Conservation (phyloP, 768 basidiomycete genomes). For the Terana coerulea region DNA sequence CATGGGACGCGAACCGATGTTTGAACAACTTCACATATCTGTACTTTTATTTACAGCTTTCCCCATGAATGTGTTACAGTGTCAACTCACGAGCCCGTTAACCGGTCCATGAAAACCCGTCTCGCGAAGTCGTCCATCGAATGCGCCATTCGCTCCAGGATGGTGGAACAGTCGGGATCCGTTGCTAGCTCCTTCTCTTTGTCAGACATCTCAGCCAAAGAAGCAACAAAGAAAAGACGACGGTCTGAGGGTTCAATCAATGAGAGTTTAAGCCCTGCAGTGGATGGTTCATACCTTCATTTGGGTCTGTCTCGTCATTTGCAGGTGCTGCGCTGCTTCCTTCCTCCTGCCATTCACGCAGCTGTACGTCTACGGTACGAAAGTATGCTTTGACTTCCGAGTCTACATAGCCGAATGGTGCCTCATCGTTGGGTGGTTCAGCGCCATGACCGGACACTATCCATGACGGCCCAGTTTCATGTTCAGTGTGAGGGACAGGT, state of each 20-base stretch:
- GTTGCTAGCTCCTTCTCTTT: slow-evolving; percentile 91
- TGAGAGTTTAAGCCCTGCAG: background rate
- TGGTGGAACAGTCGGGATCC: slow-evolving; percentile 89
- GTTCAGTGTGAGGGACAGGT: slow-evolving; percentile 1
- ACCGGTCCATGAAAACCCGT: slow-evolving; percentile 82
- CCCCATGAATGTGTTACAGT: background rate
- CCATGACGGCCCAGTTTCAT: slow-evolving; percentile 61
- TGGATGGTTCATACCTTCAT: slow-evolving; percentile 54
- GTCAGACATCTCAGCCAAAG: slow-evolving; percentile 76
- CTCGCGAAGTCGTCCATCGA: slow-evolving; percentile 98
- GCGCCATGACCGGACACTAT: slow-evolving; percentile 44
- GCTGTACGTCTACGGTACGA: slow-evolving; percentile 80
- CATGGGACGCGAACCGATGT: slow-evolving; percentile 94
- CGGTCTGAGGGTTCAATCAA: slow-evolving; percentile 13
- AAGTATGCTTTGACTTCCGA: slow-evolving; percentile 93
- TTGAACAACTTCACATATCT: slow-evolving; percentile 63
- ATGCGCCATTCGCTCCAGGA: slow-evolving; percentile 85
- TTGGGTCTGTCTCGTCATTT: slow-evolving; percentile 53
- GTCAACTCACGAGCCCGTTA: slow-evolving; percentile 80
- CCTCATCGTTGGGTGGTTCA: slow-evolving; percentile 50
- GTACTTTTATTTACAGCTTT: slow-evolving; percentile 1
- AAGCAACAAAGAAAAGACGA: slow-evolving; percentile 35
- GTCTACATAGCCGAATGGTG: slow-evolving; percentile 89
- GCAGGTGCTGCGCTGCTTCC: slow-evolving; percentile 38
- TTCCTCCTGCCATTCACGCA: slow-evolving; percentile 79